Evolutionary conservation across 139 green algal species (phyloP).

Genomic region (Diplosphaera chodatii): DNA sequence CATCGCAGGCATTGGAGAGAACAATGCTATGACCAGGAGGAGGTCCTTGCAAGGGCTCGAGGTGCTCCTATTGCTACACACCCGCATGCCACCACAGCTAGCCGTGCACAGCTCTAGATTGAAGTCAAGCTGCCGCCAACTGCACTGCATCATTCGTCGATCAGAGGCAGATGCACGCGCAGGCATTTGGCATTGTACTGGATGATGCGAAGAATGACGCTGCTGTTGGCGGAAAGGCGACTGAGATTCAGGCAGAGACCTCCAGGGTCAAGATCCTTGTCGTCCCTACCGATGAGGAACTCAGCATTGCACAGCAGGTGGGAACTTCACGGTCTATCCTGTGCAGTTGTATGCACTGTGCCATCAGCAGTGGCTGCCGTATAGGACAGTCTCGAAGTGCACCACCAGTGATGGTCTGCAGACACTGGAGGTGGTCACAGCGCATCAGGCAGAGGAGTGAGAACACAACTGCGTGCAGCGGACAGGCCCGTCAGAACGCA

Average conservation of each 20-base stretch:
- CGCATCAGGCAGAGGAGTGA: not conserved
- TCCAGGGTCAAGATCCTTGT: constrained; percentile 63
- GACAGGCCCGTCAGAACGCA: too few species aligned
- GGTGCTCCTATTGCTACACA: too few species aligned
- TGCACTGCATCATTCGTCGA: too few species aligned
- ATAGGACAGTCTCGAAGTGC: too few species aligned
- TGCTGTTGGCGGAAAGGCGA: constrained; percentile 22
- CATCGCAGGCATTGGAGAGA: constrained; percentile 39
- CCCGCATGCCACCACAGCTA: too few species aligned
- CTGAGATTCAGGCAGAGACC: constrained; percentile 39
- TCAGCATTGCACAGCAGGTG: constrained; percentile 75
- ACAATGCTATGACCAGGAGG: constrained; percentile 16
- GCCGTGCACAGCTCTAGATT: too few species aligned
- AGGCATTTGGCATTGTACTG: constrained; percentile 61
- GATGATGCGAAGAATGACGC: constrained; percentile 58
- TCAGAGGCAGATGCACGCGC: not conserved
- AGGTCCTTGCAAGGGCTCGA: constrained; percentile 8
- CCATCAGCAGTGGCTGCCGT: too few species aligned
- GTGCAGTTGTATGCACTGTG: too few species aligned
- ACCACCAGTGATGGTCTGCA: not conserved
- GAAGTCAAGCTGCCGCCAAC: too few species aligned
- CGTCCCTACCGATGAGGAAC: constrained; percentile 87
- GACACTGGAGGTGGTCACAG: not conserved
- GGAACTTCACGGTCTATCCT: too few species aligned
- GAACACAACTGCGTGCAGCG: too few species aligned